phyloP scores from a whole-genome alignment of 164 flowering plant species.

The Chimonanthus salicifolius region DNA sequence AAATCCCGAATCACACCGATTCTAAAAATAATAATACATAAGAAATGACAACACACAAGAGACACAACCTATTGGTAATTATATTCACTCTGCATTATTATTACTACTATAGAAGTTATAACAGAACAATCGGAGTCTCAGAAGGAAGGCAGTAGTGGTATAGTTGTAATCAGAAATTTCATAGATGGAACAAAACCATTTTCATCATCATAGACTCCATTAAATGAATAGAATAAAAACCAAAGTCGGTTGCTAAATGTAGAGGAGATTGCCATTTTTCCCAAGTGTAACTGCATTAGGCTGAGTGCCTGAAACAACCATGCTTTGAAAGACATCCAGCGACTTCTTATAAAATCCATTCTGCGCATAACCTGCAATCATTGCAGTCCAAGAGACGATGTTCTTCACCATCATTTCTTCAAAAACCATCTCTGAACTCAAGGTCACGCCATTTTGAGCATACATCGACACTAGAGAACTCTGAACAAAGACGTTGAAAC shows the following conservation, averaged over 20 bases:
- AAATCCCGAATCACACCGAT: not conserved
- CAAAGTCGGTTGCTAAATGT: too few relatives aligned
- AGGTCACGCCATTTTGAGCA: conserved; percentile 22
- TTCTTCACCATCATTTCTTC: conserved; percentile 19
- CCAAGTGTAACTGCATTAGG: conserved; percentile 31
- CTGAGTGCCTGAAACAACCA: conserved; percentile 21
- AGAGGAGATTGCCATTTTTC: too few relatives aligned
- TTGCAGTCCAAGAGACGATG: conserved; percentile 33
- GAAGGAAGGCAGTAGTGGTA: conserved; percentile 19
- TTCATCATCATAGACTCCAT: conserved; percentile 7
- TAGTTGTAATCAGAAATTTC: conserved; percentile 9
- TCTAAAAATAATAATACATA: not conserved
- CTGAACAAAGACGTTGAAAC: conserved; percentile 25
- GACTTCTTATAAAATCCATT: conserved; percentile 21
- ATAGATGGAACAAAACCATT: not conserved
- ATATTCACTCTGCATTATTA: not conserved
- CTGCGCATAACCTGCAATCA: conserved; percentile 32
- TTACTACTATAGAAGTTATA: not conserved
- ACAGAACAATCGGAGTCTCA: not conserved
- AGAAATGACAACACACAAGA: not conserved
- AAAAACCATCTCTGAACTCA: conserved; percentile 24
- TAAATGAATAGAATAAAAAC: not conserved
- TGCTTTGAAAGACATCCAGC: conserved; percentile 21
- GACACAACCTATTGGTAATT: not conserved
- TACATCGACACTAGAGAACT: conserved; percentile 29